Percentiles rank a stretch among this genome's conserved stretches.
Conservation (phyloP, 2,329 filamentous ascomycete species). For the Balansia obtecta region DNA sequence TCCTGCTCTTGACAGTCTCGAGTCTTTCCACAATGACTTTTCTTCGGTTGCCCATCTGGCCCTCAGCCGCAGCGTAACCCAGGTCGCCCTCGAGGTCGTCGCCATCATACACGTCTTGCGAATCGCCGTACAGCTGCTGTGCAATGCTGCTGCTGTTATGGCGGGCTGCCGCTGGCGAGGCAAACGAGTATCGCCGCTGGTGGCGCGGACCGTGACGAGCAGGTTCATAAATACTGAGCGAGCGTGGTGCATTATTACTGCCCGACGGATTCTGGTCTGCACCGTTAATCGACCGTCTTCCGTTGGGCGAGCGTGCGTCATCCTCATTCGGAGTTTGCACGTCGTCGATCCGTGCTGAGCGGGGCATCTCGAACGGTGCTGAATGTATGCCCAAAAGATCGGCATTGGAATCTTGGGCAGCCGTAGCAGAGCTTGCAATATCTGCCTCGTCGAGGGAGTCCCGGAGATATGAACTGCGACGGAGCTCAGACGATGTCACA, state of each 20-base stretch:
- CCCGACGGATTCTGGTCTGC: conserved; percentile 7
- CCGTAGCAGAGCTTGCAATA: conserved; percentile 41
- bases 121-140: conserved; percentile 36
- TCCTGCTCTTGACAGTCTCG: conserved; percentile 89
- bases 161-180: conserved; percentile 32
- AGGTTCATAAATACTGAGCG: conserved; percentile 32
- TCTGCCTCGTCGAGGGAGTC: conserved; percentile 70
- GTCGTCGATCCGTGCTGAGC: conserved; percentile 60
- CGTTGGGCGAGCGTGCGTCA: conserved; percentile 27
- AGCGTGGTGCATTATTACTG: conserved; percentile 27
- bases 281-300: conserved; percentile 11
- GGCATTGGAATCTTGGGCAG: conserved; percentile 23
- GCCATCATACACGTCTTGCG: conserved; percentile 49
- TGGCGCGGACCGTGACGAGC: conserved; percentile 29
- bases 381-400: conserved; percentile 61
- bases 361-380: conserved; percentile 53
- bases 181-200: conserved; percentile 42
- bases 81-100: conserved; percentile 85
- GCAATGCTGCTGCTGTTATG: conserved; percentile 38
- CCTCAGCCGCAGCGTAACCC: conserved; percentile 86
- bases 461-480: conserved; percentile 43
- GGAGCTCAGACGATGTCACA: conserved; percentile 72
- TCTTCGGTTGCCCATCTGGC: conserved; percentile 79
- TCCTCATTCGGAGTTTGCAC: conserved; percentile 36
- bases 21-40: conserved; percentile 95